Percentiles rank a stretch among this genome's conserved stretches.
These are phyloP conservation scores for Phtheirospermum japonicum DNA, from an alignment of 257 asterid genomes.

Conservation along the genomic window DNA sequence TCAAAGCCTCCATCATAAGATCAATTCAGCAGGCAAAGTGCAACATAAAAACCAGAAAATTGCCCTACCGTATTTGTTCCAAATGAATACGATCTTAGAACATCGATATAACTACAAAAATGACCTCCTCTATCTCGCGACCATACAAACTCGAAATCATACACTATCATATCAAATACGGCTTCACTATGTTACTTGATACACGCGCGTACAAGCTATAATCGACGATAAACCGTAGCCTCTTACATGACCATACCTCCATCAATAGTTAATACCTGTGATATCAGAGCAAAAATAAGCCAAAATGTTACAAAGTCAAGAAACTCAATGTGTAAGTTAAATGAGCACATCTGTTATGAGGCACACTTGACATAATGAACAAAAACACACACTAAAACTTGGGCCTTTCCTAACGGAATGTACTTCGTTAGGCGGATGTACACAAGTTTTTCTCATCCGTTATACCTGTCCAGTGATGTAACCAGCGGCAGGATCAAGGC, in stretches of 20 bases:
- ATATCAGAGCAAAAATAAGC: constrained; percentile 7
- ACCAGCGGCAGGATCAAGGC: constrained; percentile 62
- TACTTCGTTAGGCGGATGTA: no score
- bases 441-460: neutral
- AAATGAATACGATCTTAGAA: neutral
- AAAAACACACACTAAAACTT: no score
- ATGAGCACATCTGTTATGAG: no score
- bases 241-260: constrained; percentile 96
- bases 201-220: neutral
- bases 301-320: neutral
- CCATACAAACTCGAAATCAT: constrained; percentile 1
- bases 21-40: neutral
- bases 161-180: constrained; percentile 7
- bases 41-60: neutral
- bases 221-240: constrained; percentile 4
- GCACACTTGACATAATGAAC: no score
- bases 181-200: neutral
- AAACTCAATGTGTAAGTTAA: neutral
- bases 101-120: constrained; percentile 3
- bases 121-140: neutral
- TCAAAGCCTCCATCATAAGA: no score
- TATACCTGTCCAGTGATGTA: constrained; percentile 93
- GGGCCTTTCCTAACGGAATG: no score
- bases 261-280: constrained; percentile 80
- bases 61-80: neutral